Evolutionary conservation across 768 basidiomycete genomes (phyloP).

Genomic region (Lyophyllum semitale): DNA sequence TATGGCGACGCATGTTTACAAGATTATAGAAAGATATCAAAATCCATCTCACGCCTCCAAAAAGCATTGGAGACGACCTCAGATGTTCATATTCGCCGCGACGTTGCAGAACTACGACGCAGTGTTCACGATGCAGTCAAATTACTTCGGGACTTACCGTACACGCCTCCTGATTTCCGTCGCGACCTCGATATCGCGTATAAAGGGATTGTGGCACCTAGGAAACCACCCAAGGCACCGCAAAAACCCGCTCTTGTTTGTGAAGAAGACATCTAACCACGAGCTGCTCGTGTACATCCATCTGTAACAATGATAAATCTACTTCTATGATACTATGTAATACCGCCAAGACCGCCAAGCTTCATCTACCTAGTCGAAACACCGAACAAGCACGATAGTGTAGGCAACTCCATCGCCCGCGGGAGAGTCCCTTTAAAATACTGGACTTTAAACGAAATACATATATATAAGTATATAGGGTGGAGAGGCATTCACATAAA

Average conservation of each 20-base stretch:
- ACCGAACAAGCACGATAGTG: too few species aligned
- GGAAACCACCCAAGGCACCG: slow-evolving; percentile 12
- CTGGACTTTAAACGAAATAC: slow-evolving; percentile 13
- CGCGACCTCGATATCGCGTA: slow-evolving; percentile 29
- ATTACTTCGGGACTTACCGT: slow-evolving; percentile 27
- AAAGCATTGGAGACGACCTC: slow-evolving; percentile 32
- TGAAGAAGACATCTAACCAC: slow-evolving; percentile 16
- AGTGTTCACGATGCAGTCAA: slow-evolving; percentile 25
- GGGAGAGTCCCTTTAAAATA: too few species aligned
- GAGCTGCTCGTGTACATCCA: neutral
- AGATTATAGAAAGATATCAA: slow-evolving; percentile 3
- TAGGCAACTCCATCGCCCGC: too few species aligned
- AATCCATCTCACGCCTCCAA: slow-evolving; percentile 5
- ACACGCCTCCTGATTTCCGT: slow-evolving; percentile 17
- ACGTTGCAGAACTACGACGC: slow-evolving; percentile 25
- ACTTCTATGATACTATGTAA: too few species aligned
- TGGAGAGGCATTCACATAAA: neutral
- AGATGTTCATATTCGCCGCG: slow-evolving; percentile 24
- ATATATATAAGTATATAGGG: neutral
- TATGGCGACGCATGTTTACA: neutral
- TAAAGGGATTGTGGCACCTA: slow-evolving; percentile 30
- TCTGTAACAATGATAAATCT: too few species aligned
- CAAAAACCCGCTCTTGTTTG: slow-evolving; percentile 19
- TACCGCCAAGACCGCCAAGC: too few species aligned
- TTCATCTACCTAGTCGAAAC: too few species aligned